Evolutionary conservation across 352 stramenopile genomes (phyloP).

Genomic region (Globisporangium sylvaticum): DNA sequence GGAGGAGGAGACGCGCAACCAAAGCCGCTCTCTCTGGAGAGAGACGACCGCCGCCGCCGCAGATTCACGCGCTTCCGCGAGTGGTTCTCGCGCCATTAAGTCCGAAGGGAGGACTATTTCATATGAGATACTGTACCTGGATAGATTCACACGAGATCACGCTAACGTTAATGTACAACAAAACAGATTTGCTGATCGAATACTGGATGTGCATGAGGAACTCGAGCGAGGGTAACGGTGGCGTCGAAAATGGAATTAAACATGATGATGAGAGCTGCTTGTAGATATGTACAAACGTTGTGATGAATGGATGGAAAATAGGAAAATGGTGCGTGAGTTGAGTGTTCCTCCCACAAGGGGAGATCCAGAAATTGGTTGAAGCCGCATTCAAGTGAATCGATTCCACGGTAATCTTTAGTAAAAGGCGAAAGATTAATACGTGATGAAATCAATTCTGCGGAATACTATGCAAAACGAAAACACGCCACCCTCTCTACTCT

Average conservation of each 20-base stretch:
- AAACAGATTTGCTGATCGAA: too few relatives aligned
- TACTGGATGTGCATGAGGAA: too few relatives aligned
- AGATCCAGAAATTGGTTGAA: constrained; percentile 72
- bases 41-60: background rate
- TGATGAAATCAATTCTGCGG: constrained; percentile 70
- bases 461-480: background rate
- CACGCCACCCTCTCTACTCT: background rate
- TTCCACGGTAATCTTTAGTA: constrained; percentile 93
- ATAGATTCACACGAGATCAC: background rate
- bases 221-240: too few relatives aligned
- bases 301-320: background rate
- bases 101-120: background rate
- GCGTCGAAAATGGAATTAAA: background rate
- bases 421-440: constrained; percentile 92
- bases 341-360: constrained; percentile 13
- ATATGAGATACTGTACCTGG: too few relatives aligned
- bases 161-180: too few relatives aligned
- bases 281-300: background rate
- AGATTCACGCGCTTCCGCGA: constrained; percentile 6
- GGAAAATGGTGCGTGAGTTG: background rate
- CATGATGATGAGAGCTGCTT: background rate
- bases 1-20: background rate
- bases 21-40: background rate
- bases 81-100: constrained; percentile 7
- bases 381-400: constrained; percentile 69